Base-by-base conservation (phyloP, 2,329 filamentous ascomycete genomes). In the Ascochyta pisi region DNA sequence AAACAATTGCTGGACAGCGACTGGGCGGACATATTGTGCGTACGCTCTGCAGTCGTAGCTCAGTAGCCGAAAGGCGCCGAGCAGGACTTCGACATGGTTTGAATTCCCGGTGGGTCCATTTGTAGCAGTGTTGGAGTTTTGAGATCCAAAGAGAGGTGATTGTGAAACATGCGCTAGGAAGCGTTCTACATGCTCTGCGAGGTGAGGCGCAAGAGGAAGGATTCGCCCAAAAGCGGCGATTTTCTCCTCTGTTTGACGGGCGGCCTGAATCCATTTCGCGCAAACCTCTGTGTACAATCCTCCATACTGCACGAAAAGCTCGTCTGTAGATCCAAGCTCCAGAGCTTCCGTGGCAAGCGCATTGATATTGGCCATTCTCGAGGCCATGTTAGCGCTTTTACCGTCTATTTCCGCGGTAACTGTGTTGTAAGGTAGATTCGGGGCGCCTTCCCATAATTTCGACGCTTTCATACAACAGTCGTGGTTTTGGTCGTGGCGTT, bases 231-330 rank as follows among this genome's bases (percentile, higher is more conserved):
- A 90, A 29, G 90, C 89, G 52, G 88, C 83, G 61, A 94, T 83
- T 64, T 73, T 73, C 7, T 64, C 71, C 56, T 66, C 68, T 31
- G 72, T 74, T 37, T 68, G 58, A 34, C 60, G 66, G 54, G 63
- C 78, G 66, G 71, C 79, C 74, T 68, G 80, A 40, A 89, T 80
- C 92, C 92, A 96, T 79, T 89, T 83, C 59, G 92, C 89, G 76
- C 89, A 91, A 45, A 96, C 81, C 75, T 97, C 93, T 65, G 91
- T 86, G 68, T 95, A 91, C 37, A 93, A 78, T 59, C 83, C 80
- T 72, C 90, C 87, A 75, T 93, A 92, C 69, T 89, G 84, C 62
- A 84, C 80, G 70, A 95, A 92, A 70, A 96, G 80, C 53, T 81
- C 81, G 70, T 91, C 86, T 67, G 91, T 94, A 74, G 86, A 83